Evolutionary conservation across 2,329 filamentous ascomycete genomes (phyloP).

Genomic region (Apiospora saccharicola): DNA sequence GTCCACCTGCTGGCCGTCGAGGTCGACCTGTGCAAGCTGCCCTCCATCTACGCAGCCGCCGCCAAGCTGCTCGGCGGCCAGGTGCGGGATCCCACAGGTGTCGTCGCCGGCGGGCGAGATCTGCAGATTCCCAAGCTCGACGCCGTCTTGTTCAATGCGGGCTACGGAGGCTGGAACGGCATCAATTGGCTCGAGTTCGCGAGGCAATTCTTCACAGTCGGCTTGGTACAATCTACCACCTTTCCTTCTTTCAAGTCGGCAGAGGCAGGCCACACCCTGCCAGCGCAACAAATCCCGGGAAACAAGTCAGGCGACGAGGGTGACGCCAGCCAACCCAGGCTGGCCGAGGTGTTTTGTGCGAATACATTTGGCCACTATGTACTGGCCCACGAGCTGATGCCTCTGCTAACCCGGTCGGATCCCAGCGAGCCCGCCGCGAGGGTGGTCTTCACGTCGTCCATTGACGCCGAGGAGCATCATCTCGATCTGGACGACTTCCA

Average conservation of each 20-base stretch:
- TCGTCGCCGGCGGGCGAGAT: conserved; percentile 43
- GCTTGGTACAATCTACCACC: conserved; percentile 73
- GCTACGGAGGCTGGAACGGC: conserved; percentile 86
- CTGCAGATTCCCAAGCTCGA: conserved; percentile 76
- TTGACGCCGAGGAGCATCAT: conserved; percentile 67
- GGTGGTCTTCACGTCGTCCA: conserved; percentile 86
- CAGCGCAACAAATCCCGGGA: conserved; percentile 45
- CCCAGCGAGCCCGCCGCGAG: conserved; percentile 60
- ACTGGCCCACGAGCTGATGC: conserved; percentile 80
- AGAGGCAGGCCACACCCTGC: conserved; percentile 52
- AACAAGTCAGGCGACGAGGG: conserved; percentile 30
- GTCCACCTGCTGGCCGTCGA: conserved; percentile 66
- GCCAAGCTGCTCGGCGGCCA: conserved; percentile 52
- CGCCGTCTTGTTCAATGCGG: conserved; percentile 84
- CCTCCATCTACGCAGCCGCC: conserved; percentile 58
- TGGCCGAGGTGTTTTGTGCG: conserved; percentile 87
- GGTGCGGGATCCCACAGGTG: conserved; percentile 52
- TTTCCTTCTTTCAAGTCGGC: conserved; percentile 82
- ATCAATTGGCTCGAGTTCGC: conserved; percentile 72
- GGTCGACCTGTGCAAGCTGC: conserved; percentile 67
- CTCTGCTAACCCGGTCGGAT: conserved; percentile 67
- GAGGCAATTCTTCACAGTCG: conserved; percentile 59
- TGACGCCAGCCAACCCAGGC: conserved; percentile 56
- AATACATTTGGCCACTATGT: conserved; percentile 97
- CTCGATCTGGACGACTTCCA: conserved; percentile 79